Percentiles rank a stretch among this genome's conserved stretches.
Evolutionary conservation across 495 filamentous ascomycete genomes (phyloP).

Genomic region (Choiromyces venosus): DNA sequence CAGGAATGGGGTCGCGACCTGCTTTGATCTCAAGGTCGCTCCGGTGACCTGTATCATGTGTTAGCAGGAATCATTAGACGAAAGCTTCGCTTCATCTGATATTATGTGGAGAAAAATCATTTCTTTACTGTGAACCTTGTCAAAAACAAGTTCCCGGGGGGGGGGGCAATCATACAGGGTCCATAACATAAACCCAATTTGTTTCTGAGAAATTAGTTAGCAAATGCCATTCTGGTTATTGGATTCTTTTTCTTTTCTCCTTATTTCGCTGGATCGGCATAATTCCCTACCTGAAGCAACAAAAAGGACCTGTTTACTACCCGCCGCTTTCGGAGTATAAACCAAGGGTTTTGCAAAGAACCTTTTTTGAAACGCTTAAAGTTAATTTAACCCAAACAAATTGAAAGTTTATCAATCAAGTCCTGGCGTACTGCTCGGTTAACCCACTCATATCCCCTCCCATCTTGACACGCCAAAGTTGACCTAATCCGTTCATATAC

Average conservation of each 20-base stretch:
- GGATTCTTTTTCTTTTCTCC: constrained; percentile 19
- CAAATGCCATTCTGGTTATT: constrained; percentile 5
- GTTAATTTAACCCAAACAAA: not conserved
- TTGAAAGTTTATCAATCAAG: not conserved
- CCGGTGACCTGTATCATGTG: constrained; percentile 37
- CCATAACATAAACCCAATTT: constrained; percentile 41
- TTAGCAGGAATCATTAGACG: not conserved
- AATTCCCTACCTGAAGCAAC: constrained; percentile 43
- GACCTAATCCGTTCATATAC: constrained; percentile 2
- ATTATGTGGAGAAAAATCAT: not conserved
- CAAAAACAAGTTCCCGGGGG: not conserved
- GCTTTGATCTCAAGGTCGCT: constrained; percentile 35
- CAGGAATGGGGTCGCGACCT: constrained; percentile 43
- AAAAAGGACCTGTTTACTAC: constrained; percentile 45
- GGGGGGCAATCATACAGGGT: constrained; percentile 35
- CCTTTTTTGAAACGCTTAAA: constrained; percentile 16
- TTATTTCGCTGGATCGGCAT: not conserved
- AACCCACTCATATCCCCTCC: constrained; percentile 3
- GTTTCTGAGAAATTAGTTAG: constrained; percentile 23
- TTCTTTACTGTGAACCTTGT: not conserved
- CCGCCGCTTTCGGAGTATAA: constrained; percentile 42
- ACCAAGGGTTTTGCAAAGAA: constrained; percentile 48
- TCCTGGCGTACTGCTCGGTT: constrained; percentile 15
- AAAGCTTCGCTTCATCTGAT: not conserved
- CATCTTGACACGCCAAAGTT: constrained; percentile 34